Conservation (phyloP, 768 basidiomycete genomes). For the Fistulinella prunicolor region DNA sequence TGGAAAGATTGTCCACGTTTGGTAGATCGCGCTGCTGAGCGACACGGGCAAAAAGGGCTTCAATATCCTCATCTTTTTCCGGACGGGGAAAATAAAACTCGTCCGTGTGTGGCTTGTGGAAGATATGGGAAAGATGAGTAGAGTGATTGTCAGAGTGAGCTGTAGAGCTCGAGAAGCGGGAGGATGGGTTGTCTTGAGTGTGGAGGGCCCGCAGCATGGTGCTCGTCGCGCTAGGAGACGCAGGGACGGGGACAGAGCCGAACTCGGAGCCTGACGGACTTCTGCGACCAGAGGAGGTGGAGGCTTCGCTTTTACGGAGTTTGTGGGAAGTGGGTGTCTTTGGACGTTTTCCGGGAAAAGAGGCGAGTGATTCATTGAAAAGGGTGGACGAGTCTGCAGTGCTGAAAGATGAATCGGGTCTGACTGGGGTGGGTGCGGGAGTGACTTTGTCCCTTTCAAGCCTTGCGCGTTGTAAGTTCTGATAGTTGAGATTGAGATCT, state of each 20-base stretch:
- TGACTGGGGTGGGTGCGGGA: slow-evolving; percentile 24
- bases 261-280: slow-evolving; percentile 56
- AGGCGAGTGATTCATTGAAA: slow-evolving; percentile 47
- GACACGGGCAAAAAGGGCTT: slow-evolving; percentile 76
- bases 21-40: slow-evolving; percentile 65
- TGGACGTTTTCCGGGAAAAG: slow-evolving; percentile 35
- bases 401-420: slow-evolving; percentile 52
- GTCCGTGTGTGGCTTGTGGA: slow-evolving; percentile 50
- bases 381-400: slow-evolving; percentile 60
- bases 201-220: slow-evolving; percentile 52
- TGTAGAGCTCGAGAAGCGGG: slow-evolving; percentile 51
- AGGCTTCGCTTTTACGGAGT: slow-evolving; percentile 52
- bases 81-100: slow-evolving; percentile 80
- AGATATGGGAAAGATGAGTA: slow-evolving; percentile 45
- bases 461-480: slow-evolving; percentile 45
- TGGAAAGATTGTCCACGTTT: slow-evolving; percentile 54
- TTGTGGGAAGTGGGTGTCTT: slow-evolving; percentile 35
- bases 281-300: slow-evolving; percentile 46
- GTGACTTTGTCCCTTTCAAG: slow-evolving; percentile 52
- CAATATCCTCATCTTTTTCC: slow-evolving; percentile 70
- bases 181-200: slow-evolving; percentile 54
- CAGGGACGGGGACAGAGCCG: slow-evolving; percentile 40
- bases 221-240: slow-evolving; percentile 26
- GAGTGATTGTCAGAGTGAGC: slow-evolving; percentile 47
- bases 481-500: slow-evolving; percentile 67